Conservation (phyloP, 768 basidiomycete species). For the Dendrothele bispora region DNA sequence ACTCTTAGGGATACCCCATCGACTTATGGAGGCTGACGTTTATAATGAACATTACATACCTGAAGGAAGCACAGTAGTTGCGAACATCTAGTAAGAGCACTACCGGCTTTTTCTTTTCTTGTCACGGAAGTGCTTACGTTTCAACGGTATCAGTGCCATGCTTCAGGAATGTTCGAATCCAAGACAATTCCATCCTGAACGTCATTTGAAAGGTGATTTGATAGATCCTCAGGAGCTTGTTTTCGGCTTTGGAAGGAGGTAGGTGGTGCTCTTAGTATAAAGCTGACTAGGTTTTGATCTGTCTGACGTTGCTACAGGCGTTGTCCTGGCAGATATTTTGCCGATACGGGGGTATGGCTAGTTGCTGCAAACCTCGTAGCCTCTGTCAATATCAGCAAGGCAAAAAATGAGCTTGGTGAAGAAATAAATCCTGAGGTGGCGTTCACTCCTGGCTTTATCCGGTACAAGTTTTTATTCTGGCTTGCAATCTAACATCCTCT, state of each 20-base stretch:
- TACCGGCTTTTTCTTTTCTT: background rate
- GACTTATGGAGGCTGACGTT: slow-evolving; percentile 49
- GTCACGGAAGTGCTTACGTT: background rate
- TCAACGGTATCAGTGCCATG: slow-evolving; percentile 35
- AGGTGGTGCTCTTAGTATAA: slow-evolving; percentile 11
- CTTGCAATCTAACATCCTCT: background rate
- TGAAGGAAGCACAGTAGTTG: slow-evolving; percentile 37
- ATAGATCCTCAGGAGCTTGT: slow-evolving; percentile 48
- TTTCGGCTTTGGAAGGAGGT: slow-evolving; percentile 62
- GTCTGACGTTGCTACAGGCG: slow-evolving; percentile 36
- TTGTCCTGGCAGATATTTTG: slow-evolving; percentile 58
- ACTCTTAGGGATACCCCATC: slow-evolving; percentile 54
- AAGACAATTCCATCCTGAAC: slow-evolving; percentile 47
- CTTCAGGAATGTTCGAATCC: slow-evolving; percentile 46
- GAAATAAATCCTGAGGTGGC: slow-evolving; percentile 36
- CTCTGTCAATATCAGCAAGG: slow-evolving; percentile 43
- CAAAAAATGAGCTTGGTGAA: slow-evolving; percentile 40
- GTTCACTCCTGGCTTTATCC: slow-evolving; percentile 44
- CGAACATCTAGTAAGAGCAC: slow-evolving; percentile 11
- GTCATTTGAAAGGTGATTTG: slow-evolving; percentile 41
- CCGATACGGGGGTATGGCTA: slow-evolving; percentile 46
- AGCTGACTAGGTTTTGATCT: background rate
- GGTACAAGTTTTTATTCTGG: slow-evolving; percentile 30
- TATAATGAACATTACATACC: slow-evolving; percentile 49
- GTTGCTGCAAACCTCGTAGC: slow-evolving; percentile 45